Evolutionary conservation across 225 moss, liverwort and hornwort species (phyloP), one percentile per base, ranked within the genome.

Genomic region (Straminergon stramineum): DNA sequence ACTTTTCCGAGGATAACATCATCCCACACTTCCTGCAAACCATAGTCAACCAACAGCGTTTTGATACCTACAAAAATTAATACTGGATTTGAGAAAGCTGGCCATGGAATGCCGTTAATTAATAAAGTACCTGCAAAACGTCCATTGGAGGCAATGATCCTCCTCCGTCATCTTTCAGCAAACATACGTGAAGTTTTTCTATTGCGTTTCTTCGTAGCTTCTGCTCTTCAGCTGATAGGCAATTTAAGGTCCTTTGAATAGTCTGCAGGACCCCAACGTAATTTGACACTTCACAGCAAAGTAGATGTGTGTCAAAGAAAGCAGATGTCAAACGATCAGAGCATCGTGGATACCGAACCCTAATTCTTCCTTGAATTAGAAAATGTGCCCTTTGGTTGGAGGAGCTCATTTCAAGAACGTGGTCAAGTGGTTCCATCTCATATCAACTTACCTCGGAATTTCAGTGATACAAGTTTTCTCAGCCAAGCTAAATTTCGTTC

Each of bases 201-300:
- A 98, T 87, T 17, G 97, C 95, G 48, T 92, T 92, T 92, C 86
- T 92, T 91, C 95, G 93, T 39, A 75, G 90, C 27, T 92, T 92
- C 53, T 95, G 91, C 45, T 97, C 96, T 56, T 97, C 94, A 37
- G 97, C 93, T 78, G 95, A 96, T 71, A 98, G 88, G 91, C 97
- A 95, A 90, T 98, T 98, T 58, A 98, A 92, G 87, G 94, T 89
- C 79, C 97, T 93, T 75, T 97, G 97, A 90, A 98, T 92, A 73
- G 93, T 95, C 90, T 95, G 93, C 84, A 95, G 75, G 68, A 64
- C 41, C 35, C 35, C 52, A 73, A 23, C 13, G 13, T 12, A 34
- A 76, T 31, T 43, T 75, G 78, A n/a, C 9, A 56, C 18, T 28
- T 73, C 67, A 80, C 27, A 35, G 27, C 9, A 52, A 75, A 34